Base-by-base conservation (phyloP, 1,284 basidiomycete species). In the Ceratorhiza oryzae-sativae region DNA sequence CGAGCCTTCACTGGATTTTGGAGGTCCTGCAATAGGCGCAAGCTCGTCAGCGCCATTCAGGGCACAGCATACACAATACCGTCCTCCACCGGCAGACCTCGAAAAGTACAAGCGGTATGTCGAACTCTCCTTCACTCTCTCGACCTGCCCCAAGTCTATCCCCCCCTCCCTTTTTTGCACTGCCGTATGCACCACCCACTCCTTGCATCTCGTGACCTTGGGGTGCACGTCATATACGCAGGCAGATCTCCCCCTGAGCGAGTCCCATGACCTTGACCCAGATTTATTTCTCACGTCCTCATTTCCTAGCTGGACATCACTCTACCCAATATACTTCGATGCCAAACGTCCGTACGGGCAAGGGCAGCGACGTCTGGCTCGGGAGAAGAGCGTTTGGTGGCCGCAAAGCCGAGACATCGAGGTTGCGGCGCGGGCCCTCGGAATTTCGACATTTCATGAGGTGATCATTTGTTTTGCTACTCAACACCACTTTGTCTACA, bases 281-380 rank as follows among this genome's bases (percentile, higher is more conserved):
- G 1, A 53, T 27, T 27, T 27, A 55, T 36, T 36, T 67, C 13
- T 59, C 23, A 58, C 36, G 63, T 60, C 71, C 71, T 74, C 48
- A 42, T 58, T 58, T 23, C 25, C 12, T 78, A 95, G 94, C 77
- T 98, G 95, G 95, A 91, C 93, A 73, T 91, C 92, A 76, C 87
- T 98, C 78, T 99, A 99, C 80, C 97, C 97, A 2, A 92, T 97
- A 77, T 98, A 98, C 82, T 89, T 98, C 75, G 97, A 99, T 80
- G 94, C 95, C 55, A 98, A 98, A 80, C 90, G 90, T 12, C 89
- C 94, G 1, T 92, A 92, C 79, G 87, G 89, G 8, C 90, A 87
- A 9, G 94, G 94, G 18, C 88, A 92, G 76, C 88, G 97, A 46
- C 87, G 95, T 65, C 88, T 98, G 36, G 82, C 90, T 23, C 87